Evolutionary conservation across 139 green algal species (phyloP).

Genomic region (Nannochloris sp.): DNA sequence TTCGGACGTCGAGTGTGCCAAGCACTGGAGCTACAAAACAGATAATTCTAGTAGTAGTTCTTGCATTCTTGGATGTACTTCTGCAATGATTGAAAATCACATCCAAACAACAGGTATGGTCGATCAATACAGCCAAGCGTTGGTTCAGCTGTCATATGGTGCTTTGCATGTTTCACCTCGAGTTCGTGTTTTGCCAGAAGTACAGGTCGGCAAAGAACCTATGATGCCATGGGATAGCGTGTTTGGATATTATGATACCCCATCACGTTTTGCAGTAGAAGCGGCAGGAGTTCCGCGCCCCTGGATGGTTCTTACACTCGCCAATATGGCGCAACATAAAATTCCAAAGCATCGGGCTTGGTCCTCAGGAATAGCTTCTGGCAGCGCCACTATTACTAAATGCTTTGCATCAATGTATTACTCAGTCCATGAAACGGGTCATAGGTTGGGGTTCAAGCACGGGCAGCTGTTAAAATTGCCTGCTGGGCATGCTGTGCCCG

Average conservation of each 20-base stretch:
- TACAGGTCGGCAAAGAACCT: background rate
- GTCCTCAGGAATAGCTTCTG: background rate
- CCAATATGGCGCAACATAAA: background rate
- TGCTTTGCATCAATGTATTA: slow-evolving; percentile 25
- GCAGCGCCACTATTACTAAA: slow-evolving; percentile 15
- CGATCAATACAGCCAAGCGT: slow-evolving; percentile 31
- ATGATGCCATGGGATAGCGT: background rate
- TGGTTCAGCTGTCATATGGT: slow-evolving; percentile 45
- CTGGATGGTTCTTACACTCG: slow-evolving; percentile 17
- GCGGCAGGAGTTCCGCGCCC: background rate
- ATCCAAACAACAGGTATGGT: slow-evolving; percentile 16
- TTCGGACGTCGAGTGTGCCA: background rate
- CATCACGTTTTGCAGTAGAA: background rate
- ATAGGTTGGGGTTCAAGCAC: slow-evolving; percentile 6
- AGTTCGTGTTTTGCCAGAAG: background rate
- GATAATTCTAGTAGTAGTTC: background rate
- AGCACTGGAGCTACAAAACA: background rate
- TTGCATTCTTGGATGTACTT: slow-evolving; percentile 36
- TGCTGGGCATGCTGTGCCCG: background rate
- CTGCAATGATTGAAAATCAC: slow-evolving; percentile 19
- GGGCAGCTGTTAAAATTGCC: background rate
- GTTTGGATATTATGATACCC: background rate
- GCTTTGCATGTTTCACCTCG: slow-evolving; percentile 3
- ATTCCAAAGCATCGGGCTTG: background rate
- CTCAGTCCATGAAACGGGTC: slow-evolving; percentile 20